Evolutionary conservation across 257 asterid species (phyloP), one percentile per base, ranked within the genome.

Genomic region (Orobanche coerulescens): DNA sequence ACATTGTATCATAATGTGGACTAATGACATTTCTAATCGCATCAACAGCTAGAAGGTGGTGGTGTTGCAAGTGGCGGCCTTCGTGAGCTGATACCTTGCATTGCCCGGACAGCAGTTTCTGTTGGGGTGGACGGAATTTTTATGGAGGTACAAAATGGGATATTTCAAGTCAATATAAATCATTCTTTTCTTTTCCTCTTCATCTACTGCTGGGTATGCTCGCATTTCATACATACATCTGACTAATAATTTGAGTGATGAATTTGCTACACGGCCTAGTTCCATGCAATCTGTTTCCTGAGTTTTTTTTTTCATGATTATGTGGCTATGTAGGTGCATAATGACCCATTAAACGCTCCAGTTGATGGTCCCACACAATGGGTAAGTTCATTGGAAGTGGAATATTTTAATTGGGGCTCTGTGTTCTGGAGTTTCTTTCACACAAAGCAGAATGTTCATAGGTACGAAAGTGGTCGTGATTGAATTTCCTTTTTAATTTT

Each of bases 301-400:
- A 9, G 6, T 7, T n/a, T 19, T n/a, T 30, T 30, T 2, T 47
- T 47, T 47, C 61, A 4, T 30, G 50, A 22, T 34, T 33, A 9
- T 33, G 68, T 73, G 64, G 52, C 67, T 67, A 25, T 25, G 11
- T 65, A 92, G 98, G 97, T 92, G 76, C 98, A 92, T 67, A 84
- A 88, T 76, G 81, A 86, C 70, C 97, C 96, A 3, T 65, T 81
- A 76, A 81, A 74, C 36, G 98, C 98, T 74, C 97, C 95, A 20
- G 98, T 92, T 58, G 98, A 92, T 82, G 98, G 97, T 65, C 97
- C 97, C 71, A 92, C 98, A 65, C 98, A 88, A 67, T 92, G 97
- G 97, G 98, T 92, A 71, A 78, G 82, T 26, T 26, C 65, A 65
- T 24, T 6, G 33, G 18, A 36, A 22, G 11, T 48, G 37, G 30